A percentile compares a stretch with the other conserved stretches of the same genome.
phyloP scores from a whole-genome alignment of 495 filamentous ascomycete species.

The Patellaria atrata region DNA sequence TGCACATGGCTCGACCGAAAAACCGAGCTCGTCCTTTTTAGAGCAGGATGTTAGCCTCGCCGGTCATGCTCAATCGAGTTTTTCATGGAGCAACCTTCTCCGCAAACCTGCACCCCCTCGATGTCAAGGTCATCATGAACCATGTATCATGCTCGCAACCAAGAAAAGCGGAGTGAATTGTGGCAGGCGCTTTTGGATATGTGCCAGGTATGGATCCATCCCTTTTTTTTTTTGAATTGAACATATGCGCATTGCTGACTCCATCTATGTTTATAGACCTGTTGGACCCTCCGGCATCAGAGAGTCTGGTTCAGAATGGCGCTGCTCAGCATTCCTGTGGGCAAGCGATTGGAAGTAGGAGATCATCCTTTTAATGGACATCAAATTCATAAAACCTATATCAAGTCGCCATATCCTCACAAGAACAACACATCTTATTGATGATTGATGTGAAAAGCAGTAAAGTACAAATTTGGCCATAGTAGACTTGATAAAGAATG shows the following conservation, averaged over 20 bases:
- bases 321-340: conserved; percentile 84
- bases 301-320: conserved; percentile 68
- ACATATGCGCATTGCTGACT: not conserved
- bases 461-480: no score
- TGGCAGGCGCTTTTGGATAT: conserved; percentile 79
- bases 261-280: conserved; percentile 33
- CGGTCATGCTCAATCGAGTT: no score
- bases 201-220: conserved; percentile 35
- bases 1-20: no score
- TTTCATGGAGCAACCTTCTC: conserved; percentile 76
- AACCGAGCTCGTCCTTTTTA: no score
- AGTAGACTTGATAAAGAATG: no score
- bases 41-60: no score
- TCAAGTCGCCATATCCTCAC: no score
- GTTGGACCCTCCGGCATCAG: conserved; percentile 71
- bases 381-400: no score
- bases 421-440: no score
- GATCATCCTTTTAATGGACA: not conserved
- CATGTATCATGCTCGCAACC: conserved; percentile 63
- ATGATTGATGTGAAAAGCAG: no score
- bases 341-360: conserved; percentile 59
- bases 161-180: conserved; percentile 80
- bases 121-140: conserved; percentile 75
- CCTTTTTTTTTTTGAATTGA: not conserved
- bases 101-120: conserved; percentile 55